Conservation (phyloP, 2,329 filamentous ascomycete species). For the Fusarium citri region DNA sequence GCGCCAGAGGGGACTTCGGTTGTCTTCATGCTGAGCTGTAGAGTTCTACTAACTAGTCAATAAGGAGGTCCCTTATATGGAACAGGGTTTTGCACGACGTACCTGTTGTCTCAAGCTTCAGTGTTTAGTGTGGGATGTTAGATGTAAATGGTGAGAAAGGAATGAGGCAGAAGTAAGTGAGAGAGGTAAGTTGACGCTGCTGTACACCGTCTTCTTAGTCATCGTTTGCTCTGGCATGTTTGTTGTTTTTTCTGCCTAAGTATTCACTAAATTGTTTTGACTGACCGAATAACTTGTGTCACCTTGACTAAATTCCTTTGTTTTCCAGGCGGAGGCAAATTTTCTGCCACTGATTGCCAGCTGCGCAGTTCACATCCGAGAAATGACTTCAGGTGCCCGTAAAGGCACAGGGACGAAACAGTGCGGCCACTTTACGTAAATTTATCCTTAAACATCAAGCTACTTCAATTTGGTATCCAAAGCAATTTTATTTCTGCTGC, state of each 20-base stretch:
- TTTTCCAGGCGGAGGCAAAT: background rate
- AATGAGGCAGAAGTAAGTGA: background rate
- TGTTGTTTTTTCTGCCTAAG: background rate
- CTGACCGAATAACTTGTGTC: background rate
- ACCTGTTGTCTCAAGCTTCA: background rate
- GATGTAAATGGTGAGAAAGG: background rate
- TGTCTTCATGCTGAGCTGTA: background rate
- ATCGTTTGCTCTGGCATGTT: background rate
- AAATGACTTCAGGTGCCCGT: background rate
- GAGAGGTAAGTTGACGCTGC: background rate
- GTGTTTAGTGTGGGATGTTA: background rate
- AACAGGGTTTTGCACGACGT: fast-evolving
- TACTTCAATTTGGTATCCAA: no score
- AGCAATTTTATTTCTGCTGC: background rate
- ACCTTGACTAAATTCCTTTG: background rate
- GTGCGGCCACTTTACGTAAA: background rate
- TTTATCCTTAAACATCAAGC: background rate
- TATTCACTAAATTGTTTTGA: background rate
- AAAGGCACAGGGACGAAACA: background rate
- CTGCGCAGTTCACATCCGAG: background rate
- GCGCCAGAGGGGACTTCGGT: background rate
- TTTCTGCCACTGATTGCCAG: background rate
- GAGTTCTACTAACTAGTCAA: background rate
- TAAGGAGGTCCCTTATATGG: background rate
- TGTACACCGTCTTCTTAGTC: background rate